Evolutionary conservation across 2,329 filamentous ascomycete species (phyloP), one percentile per base, ranked within the genome.

Genomic region (Talaromyces sp.): DNA sequence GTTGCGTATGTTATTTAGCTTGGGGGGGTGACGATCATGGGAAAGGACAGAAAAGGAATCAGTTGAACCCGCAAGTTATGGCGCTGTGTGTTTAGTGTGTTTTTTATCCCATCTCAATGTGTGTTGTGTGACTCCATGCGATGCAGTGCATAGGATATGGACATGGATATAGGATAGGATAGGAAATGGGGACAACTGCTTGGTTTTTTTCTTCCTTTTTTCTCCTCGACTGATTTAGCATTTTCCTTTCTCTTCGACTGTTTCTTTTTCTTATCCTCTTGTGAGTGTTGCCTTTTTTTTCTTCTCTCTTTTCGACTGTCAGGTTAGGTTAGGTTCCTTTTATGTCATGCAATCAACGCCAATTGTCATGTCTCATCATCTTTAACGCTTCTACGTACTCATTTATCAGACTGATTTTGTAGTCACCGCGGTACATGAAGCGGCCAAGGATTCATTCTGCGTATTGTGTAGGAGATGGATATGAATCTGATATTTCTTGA

Each of bases 181-280:
- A 57, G 33, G 50, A 56, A 63, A 63, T 56, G 61, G 52, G 61
- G 61, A 62, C 37, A 39, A 63, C 39, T 35, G 24, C 5, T 56
- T 31, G n/a, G 52, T 33, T 35, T 62, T 19, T 61, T 39, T 27
- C 24, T 56, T 43, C 41, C 5, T 52, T 5, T 45, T 43, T 37
- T 50, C 43, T 33, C n/a, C 24, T n/a, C 13, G 9, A 45, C 19
- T 60, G 24, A 45, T 59, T 59, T 64, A 64, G 63, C 63, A 60
- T 61, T 65, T 61, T 64, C 27, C 22, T n/a, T 43, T 65, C 6
- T 13, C 24, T 54, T 19, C 13, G n/a, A 43, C 31, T 57, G 27
- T 70, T 68, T 68, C 71, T 62, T 70, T 67, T 65, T 65, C 62
- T 37, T 37, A 13, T 31, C 27, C 27, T 31, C 27, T 31, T 37